phyloP scores from a whole-genome alignment of 2,329 filamentous ascomycete genomes.

The Colletotrichum melonis region DNA sequence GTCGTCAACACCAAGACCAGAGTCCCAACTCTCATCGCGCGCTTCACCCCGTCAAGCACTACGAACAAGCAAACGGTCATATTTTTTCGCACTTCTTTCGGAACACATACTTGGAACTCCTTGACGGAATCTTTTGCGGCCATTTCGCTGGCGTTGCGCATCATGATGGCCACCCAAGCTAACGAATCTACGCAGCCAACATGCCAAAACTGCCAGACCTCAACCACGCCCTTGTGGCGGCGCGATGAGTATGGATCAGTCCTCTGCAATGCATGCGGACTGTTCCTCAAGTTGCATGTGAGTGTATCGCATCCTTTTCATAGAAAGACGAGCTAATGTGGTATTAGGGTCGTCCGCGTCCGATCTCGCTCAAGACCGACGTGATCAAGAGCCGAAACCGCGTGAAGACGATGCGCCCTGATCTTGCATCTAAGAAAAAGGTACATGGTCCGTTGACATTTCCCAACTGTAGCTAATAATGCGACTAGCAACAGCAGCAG shows the following conservation, averaged over 20 bases:
- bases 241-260: conserved; percentile 96
- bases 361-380: conserved; percentile 97
- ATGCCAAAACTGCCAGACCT: conserved; percentile 96
- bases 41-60: conserved; percentile 47
- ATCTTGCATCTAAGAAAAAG: conserved; percentile 86
- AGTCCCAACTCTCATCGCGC: conserved; percentile 27
- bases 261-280: conserved; percentile 97
- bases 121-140: neutral
- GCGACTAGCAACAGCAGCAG: conserved; percentile 40
- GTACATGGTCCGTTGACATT: conserved; percentile 56
- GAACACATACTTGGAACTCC: neutral
- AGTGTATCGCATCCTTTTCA: neutral
- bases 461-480: neutral
- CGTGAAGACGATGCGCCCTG: conserved; percentile 86
- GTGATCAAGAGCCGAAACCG: conserved; percentile 99
- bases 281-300: conserved; percentile 95
- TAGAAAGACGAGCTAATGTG: neutral
- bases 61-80: neutral
- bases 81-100: neutral
- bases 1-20: neutral
- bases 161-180: conserved; percentile 65
- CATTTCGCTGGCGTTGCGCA: conserved; percentile 35
- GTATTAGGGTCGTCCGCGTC: conserved; percentile 73
- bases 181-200: conserved; percentile 82
- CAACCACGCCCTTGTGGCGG: conserved; percentile 96